These are phyloP conservation scores for Coemansia sp. DNA, from an alignment of 192 early-diverging fungal species.

Conservation along the genomic window DNA sequence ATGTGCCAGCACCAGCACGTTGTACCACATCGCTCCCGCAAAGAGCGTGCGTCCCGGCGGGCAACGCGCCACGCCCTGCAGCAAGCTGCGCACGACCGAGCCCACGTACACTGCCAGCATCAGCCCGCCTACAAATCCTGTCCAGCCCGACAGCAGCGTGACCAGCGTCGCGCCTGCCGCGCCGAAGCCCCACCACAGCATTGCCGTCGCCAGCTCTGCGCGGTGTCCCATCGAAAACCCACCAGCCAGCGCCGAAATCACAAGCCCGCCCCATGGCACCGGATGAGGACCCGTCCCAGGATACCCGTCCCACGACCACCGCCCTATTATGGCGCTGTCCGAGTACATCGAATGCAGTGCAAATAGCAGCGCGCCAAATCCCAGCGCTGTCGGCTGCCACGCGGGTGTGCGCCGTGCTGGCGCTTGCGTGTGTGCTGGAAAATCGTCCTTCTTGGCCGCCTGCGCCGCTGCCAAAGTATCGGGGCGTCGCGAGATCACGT, in stretches of 20 bases:
- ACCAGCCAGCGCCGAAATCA: constrained; percentile 58
- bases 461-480: constrained; percentile 23
- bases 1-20: constrained; percentile 68
- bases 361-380: constrained; percentile 68
- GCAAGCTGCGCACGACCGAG: constrained; percentile 60
- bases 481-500: constrained; percentile 56
- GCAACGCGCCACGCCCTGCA: constrained; percentile 56
- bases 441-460: constrained; percentile 38
- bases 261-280: constrained; percentile 68
- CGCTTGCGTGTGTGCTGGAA: neutral
- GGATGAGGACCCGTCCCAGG: constrained; percentile 72
- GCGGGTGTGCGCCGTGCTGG: constrained; percentile 20
- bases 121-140: constrained; percentile 64
- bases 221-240: constrained; percentile 55
- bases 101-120: constrained; percentile 61
- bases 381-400: constrained; percentile 58
- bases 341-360: constrained; percentile 73
- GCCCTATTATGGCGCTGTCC: constrained; percentile 70
- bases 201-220: constrained; percentile 32
- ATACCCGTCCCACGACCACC: constrained; percentile 75
- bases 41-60: constrained; percentile 67
- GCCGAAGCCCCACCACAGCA: constrained; percentile 63
- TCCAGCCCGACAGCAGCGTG: constrained; percentile 60
- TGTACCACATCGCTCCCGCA: constrained; percentile 63
- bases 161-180: constrained; percentile 57